Evolutionary conservation across 2,329 filamentous ascomycete genomes (phyloP).

Genomic region (Cladosporium sp.): DNA sequence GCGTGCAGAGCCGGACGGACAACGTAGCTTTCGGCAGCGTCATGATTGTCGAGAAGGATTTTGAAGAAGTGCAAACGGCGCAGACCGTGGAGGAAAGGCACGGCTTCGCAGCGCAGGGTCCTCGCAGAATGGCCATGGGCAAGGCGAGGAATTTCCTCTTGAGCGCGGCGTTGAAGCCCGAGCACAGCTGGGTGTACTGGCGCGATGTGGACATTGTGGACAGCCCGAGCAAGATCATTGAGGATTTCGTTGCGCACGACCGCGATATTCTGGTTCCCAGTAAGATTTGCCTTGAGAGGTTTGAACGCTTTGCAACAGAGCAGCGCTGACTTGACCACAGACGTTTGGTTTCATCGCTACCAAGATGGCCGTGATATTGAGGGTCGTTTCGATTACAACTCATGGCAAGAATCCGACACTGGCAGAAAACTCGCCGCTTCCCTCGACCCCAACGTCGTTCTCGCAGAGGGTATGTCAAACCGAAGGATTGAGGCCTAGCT

Average conservation of each 20-base stretch:
- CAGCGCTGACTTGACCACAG: constrained; percentile 42
- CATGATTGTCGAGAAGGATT: constrained; percentile 86
- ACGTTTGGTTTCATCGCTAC: constrained; percentile 96
- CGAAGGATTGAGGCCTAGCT: not conserved
- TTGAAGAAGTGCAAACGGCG: constrained; percentile 65
- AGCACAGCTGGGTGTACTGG: constrained; percentile 99
- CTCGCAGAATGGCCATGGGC: constrained; percentile 85
- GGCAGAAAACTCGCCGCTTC: constrained; percentile 68
- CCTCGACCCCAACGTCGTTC: constrained; percentile 73
- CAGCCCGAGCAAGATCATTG: constrained; percentile 78
- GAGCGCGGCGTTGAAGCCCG: constrained; percentile 75
- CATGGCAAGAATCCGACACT: constrained; percentile 92
- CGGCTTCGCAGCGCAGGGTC: constrained; percentile 80
- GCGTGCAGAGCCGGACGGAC: constrained; percentile 74
- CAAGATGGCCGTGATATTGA: constrained; percentile 76
- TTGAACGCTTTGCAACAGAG: not conserved
- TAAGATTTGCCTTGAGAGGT: constrained; percentile 49
- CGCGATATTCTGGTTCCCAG: constrained; percentile 91
- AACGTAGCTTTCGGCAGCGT: constrained; percentile 82
- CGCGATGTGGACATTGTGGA: constrained; percentile 95
- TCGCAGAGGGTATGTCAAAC: constrained; percentile 69
- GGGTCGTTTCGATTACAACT: constrained; percentile 98
- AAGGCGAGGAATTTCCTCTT: constrained; percentile 90
- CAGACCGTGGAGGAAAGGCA: constrained; percentile 82
- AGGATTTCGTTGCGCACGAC: constrained; percentile 94